Evolutionary conservation across 139 green algal genomes (phyloP).

Genomic region (Trebouxia sp.): DNA sequence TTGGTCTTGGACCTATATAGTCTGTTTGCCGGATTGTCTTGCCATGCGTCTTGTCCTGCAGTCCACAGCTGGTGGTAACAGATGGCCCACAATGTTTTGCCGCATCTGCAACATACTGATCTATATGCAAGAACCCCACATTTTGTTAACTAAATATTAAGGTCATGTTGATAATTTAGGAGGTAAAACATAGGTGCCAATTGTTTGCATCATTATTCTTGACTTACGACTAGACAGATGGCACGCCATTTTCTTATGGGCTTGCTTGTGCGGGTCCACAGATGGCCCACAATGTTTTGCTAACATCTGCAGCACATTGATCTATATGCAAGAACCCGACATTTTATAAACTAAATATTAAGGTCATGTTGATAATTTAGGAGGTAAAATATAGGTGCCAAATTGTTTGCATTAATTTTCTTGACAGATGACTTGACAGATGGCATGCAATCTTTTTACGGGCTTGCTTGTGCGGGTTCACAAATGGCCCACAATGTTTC

Average conservation of each 20-base stretch:
- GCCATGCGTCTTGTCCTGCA: slow-evolving; percentile 20
- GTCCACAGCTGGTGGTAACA: slow-evolving; percentile 22
- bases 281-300: background rate
- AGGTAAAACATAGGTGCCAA: slow-evolving; percentile 20
- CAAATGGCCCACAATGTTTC: slow-evolving; percentile 16
- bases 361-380: slow-evolving; percentile 6
- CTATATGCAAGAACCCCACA: slow-evolving; percentile 24
- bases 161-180: slow-evolving; percentile 16
- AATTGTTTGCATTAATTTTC: slow-evolving; percentile 22
- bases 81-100: slow-evolving; percentile 24
- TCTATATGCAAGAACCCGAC: background rate
- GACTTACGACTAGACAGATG: slow-evolving; percentile 6
- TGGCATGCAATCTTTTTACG: slow-evolving; percentile 22
- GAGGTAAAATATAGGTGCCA: slow-evolving; percentile 18
- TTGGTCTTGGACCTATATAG: background rate
- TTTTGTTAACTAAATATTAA: slow-evolving; percentile 21
- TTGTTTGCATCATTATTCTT: slow-evolving; percentile 7
- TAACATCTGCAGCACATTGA: background rate
- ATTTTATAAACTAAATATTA: slow-evolving; percentile 11
- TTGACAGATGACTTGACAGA: slow-evolving; percentile 26
- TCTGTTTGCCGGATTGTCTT: slow-evolving; percentile 22
- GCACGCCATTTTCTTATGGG: background rate
- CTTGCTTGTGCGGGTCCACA: slow-evolving; percentile 1
- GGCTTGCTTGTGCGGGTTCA: slow-evolving; percentile 18
- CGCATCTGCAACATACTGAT: slow-evolving; percentile 22